phyloP scores from a whole-genome alignment of 1,139 yeast genomes.

The Hemisphaericaspora subhashii region DNA sequence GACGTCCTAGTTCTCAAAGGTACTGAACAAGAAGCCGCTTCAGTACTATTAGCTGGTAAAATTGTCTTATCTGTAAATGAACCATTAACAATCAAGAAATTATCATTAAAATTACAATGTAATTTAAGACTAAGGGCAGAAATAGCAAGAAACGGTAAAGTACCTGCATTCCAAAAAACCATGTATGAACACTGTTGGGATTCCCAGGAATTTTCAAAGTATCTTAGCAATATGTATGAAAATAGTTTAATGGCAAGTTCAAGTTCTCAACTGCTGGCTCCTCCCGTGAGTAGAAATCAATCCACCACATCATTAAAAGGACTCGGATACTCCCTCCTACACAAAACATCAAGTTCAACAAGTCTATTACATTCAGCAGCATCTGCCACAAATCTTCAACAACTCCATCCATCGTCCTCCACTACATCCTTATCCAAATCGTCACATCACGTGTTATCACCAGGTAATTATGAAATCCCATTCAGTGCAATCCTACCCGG shows the following conservation, averaged over 20 bases:
- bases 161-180: constrained; percentile 59
- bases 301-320: constrained; percentile 38
- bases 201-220: constrained; percentile 49
- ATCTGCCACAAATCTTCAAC: constrained; percentile 15
- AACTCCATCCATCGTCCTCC: constrained; percentile 12
- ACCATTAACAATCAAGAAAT: constrained; percentile 65
- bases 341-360: constrained; percentile 3
- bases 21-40: constrained; percentile 70
- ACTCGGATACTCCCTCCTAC: constrained; percentile 25
- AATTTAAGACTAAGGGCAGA: constrained; percentile 48
- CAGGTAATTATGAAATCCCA: constrained; percentile 90
- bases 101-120: constrained; percentile 65
- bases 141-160: constrained; percentile 33
- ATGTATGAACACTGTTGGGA: constrained; percentile 82
- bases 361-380: constrained; percentile 11
- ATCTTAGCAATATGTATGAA: constrained; percentile 32
- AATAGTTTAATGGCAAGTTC: constrained; percentile 17
- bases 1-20: constrained; percentile 87
- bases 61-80: constrained; percentile 77
- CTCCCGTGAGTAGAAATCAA: constrained; percentile 22
- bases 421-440: constrained; percentile 13
- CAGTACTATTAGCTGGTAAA: constrained; percentile 73
- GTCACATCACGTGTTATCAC: constrained; percentile 40
- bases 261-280: constrained; percentile 21
- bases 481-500: constrained; percentile 88